phyloP scores from a whole-genome alignment of 148 eudicot genomes.

The Camellia lanceoleosa region DNA sequence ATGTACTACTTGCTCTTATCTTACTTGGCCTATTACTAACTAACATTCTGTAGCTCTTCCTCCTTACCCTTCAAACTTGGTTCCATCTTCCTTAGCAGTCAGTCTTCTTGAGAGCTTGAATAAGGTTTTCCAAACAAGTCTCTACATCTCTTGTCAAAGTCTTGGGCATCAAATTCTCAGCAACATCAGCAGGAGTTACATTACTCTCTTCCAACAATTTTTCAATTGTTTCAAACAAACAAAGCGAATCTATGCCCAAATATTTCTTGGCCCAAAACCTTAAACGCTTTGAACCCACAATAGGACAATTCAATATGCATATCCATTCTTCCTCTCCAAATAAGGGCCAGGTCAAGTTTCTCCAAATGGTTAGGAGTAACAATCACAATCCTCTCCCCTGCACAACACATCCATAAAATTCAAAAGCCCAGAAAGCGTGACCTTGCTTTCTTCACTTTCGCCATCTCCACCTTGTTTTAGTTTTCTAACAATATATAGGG shows the following conservation, averaged over 20 bases:
- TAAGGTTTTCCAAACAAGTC: constrained; percentile 25
- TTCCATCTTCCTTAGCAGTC: constrained; percentile 12
- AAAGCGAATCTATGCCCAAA: constrained; percentile 29
- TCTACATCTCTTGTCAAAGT: constrained; percentile 17
- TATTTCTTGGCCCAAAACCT: constrained; percentile 39
- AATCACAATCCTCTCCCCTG: constrained; percentile 28
- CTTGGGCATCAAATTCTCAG: constrained; percentile 45
- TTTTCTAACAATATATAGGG: background rate
- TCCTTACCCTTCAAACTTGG: constrained; percentile 1
- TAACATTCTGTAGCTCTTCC: background rate
- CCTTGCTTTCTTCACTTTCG: background rate
- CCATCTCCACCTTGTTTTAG: background rate
- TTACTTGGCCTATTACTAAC: no score
- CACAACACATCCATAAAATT: constrained; percentile 50
- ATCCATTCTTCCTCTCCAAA: constrained; percentile 32
- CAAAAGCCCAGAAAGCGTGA: constrained; percentile 13
- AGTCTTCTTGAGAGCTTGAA: constrained; percentile 17
- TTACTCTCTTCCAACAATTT: constrained; percentile 25
- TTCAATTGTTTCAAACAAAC: constrained; percentile 22
- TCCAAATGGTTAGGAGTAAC: constrained; percentile 43
- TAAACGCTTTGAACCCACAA: constrained; percentile 41
- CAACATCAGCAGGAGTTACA: constrained; percentile 37
- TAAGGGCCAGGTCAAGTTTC: constrained; percentile 32
- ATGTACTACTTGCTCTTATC: no score
- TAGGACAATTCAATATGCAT: constrained; percentile 43